Percentiles rank a stretch among this genome's conserved stretches.
These are phyloP conservation scores for Beta lomatogona DNA, from an alignment of 179 eudicot species.

Conservation along the genomic window DNA sequence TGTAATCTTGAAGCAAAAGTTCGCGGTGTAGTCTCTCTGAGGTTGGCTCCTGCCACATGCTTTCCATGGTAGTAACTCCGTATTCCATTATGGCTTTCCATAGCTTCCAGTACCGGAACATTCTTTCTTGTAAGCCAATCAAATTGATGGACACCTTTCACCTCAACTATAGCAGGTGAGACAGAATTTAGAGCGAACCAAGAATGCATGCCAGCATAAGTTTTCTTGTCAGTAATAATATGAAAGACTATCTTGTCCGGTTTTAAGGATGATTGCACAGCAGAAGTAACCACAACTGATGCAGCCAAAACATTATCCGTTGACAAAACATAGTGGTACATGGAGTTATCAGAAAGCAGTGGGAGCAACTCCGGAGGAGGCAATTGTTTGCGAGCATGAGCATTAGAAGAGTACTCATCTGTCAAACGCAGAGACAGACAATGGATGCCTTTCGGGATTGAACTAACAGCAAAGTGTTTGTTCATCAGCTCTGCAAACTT, in stretches of 20 bases:
- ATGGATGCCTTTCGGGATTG: constrained; percentile 93
- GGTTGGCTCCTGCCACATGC: constrained; percentile 86
- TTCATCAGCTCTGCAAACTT: constrained; percentile 85
- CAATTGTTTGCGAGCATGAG: constrained; percentile 91
- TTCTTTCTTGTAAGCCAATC: constrained; percentile 98
- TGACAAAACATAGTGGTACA: constrained; percentile 74
- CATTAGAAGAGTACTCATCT: constrained; percentile 97
- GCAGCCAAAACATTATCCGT: constrained; percentile 96
- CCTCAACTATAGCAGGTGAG: constrained; percentile 88
- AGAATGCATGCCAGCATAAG: constrained; percentile 98
- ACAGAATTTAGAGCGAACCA: constrained; percentile 92
- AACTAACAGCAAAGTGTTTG: constrained; percentile 91
- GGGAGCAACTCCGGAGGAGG: constrained; percentile 95
- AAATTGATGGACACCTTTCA: constrained; percentile 96
- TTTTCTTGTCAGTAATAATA: constrained; percentile 96
- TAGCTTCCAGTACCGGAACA: constrained; percentile 97
- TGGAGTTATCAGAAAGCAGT: constrained; percentile 79
- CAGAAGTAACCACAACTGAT: constrained; percentile 86
- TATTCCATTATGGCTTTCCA: constrained; percentile 79
- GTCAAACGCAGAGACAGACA: constrained; percentile 93
- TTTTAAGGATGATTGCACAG: constrained; percentile 65
- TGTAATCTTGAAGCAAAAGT: constrained; percentile 86
- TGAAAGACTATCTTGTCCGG: constrained; percentile 91
- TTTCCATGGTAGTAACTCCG: constrained; percentile 92
- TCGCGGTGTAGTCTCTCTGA: constrained; percentile 82